These are phyloP conservation scores for Claviceps arundinis DNA, from an alignment of 2,329 filamentous ascomycete genomes.

Conservation along the genomic window DNA sequence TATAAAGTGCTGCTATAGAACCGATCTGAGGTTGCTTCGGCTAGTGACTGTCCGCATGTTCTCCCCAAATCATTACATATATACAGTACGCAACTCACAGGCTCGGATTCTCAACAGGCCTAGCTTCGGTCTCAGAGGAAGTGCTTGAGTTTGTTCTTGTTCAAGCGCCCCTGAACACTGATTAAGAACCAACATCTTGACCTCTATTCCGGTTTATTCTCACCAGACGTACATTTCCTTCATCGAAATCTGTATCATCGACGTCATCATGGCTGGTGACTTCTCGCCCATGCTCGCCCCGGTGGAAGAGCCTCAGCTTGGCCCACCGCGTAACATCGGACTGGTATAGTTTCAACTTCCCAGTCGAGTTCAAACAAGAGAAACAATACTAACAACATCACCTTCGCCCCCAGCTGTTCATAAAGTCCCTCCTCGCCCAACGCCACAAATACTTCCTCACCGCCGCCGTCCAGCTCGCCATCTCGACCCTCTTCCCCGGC, in stretches of 20 bases:
- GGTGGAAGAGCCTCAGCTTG: constrained; percentile 2
- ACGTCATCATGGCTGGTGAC: constrained; percentile 3
- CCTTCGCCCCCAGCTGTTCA: not conserved
- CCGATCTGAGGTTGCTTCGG: too few relatives aligned
- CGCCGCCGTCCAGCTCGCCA: constrained; percentile 20
- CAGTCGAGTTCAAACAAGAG: too few relatives aligned
- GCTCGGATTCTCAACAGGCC: too few relatives aligned
- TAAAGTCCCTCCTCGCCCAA: constrained; percentile 22
- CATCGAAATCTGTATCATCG: not conserved
- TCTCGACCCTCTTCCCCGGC: constrained; percentile 20
- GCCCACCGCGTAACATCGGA: constrained; percentile 5
- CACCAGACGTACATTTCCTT: not conserved
- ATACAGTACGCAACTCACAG: too few relatives aligned
- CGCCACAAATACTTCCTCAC: constrained; percentile 20
- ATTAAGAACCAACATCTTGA: too few relatives aligned
- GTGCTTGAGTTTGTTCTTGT: too few relatives aligned
- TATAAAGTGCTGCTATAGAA: too few relatives aligned
- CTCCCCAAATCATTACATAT: too few relatives aligned
- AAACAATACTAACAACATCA: not conserved
- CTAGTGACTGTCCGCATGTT: too few relatives aligned
- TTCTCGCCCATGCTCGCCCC: constrained; percentile 15
- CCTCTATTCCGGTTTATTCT: too few relatives aligned
- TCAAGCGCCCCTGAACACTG: too few relatives aligned
- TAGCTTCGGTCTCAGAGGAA: too few relatives aligned
- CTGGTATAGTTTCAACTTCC: constrained; percentile 10